Base-by-base conservation (phyloP, 2,329 filamentous ascomycete genomes). In the Lasiodiplodia citricola region DNA sequence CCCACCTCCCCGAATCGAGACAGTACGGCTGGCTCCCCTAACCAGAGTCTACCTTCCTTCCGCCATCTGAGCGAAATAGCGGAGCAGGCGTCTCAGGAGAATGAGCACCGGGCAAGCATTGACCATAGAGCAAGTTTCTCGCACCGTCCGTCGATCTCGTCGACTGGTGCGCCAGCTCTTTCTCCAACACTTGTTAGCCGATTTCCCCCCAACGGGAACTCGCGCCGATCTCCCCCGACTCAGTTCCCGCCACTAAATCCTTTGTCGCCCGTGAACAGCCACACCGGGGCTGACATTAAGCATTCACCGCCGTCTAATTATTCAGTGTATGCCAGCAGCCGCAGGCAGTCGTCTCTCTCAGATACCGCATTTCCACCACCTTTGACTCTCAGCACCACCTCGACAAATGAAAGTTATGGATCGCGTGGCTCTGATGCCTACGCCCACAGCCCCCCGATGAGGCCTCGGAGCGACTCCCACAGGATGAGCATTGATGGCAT, bases 401-500 rank as follows among this genome's bases (percentile, higher is more conserved):
- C 80, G 2, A 79, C 73, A 2, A 74, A 80, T 25, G 82, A 82
- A 7, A 81, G 82, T 23, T 86, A 88, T 38, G 60, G 60, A 28
- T 64, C 60, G n/a, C 44, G 60, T 8, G 60, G 60, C 2, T 67
- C 65, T 10, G 65, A 67, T 23, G 55, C 65, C 6, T 58, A 67
- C 37, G 55, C 65, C 16, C 50, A 67, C 41, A 67, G 65, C 25
- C 65, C 65, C 13, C 65, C 60, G 8, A 64, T 41, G 11, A 50
- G 65, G 25, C 52, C 55, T 3, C 52, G 65, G 18, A 50, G 38
- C 41, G 65, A 67, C 14, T 58, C 54, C 23, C 65, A 67, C 14
- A 56, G 65, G 37, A 67, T 88, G 85, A 87, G 86, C 73, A 87
- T 87, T 58, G 87, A 89, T 67, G 85, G 83, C 23, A 83, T 88